These are phyloP conservation scores for Kalaharituber pfeilii DNA, from an alignment of 2,329 filamentous ascomycete genomes.

Conservation along the genomic window DNA sequence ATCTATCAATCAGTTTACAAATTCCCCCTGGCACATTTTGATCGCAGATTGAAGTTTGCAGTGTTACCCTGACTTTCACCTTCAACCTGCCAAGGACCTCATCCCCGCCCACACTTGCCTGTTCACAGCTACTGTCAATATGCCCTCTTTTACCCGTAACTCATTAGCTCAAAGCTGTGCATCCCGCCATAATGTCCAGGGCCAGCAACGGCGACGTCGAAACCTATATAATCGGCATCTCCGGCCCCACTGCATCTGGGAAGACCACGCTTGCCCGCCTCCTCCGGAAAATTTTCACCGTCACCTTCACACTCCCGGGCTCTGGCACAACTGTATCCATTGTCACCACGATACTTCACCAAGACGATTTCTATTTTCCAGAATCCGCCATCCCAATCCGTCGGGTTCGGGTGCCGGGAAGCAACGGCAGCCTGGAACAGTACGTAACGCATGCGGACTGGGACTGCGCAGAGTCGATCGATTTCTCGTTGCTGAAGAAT, in stretches of 20 bases:
- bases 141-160: too few species aligned
- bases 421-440: conserved; percentile 23
- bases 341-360: conserved; percentile 65
- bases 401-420: background rate
- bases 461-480: conserved; percentile 71
- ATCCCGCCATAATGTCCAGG: too few species aligned
- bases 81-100: too few species aligned
- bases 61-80: too few species aligned
- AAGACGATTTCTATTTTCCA: conserved; percentile 87
- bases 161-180: too few species aligned
- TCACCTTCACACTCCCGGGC: conserved; percentile 22
- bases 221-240: conserved; percentile 57
- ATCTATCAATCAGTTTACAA: too few species aligned
- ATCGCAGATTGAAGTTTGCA: too few species aligned
- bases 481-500: conserved; percentile 48
- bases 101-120: too few species aligned
- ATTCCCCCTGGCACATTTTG: too few species aligned
- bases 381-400: conserved; percentile 41
- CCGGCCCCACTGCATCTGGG: conserved; percentile 78
- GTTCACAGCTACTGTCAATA: too few species aligned
- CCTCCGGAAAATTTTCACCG: conserved; percentile 55
- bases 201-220: too few species aligned
- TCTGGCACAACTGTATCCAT: conserved; percentile 8
- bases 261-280: conserved; percentile 87
- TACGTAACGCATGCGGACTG: conserved; percentile 55